These are phyloP conservation scores for Eucalyptus curtisii DNA, from an alignment of 345 rosid genomes.

Conservation along the genomic window DNA sequence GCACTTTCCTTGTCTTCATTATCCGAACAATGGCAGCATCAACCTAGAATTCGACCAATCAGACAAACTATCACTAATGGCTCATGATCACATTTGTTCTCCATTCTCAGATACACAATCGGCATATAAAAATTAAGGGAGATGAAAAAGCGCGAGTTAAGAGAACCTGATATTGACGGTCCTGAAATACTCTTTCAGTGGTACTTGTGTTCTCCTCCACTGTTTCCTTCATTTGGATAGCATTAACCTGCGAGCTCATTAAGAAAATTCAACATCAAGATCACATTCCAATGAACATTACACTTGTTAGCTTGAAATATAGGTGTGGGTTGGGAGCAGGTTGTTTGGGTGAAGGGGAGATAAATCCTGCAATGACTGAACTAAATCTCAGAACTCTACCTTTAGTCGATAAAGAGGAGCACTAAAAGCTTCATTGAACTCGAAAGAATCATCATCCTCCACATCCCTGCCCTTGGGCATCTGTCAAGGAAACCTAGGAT, in stretches of 20 bases:
- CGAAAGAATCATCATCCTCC: constrained; percentile 78
- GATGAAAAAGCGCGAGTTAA: not conserved
- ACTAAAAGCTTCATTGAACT: constrained; percentile 69
- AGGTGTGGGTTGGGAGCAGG: not conserved
- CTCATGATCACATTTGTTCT: not conserved
- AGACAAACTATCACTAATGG: not conserved
- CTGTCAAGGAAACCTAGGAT: constrained; percentile 20
- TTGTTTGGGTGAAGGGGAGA: not conserved
- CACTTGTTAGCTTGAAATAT: not conserved
- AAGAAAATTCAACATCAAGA: not conserved
- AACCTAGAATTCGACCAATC: constrained; percentile 26
- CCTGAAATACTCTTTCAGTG: constrained; percentile 96
- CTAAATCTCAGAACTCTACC: constrained; percentile 17
- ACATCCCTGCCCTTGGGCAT: constrained; percentile 91
- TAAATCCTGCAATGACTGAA: not conserved
- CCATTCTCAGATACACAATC: not conserved
- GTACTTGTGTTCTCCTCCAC: constrained; percentile 98
- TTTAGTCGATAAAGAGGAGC: constrained; percentile 85
- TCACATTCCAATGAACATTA: not conserved
- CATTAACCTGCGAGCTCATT: constrained; percentile 63
- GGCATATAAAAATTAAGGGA: not conserved
- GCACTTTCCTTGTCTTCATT: constrained; percentile 97
- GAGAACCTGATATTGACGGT: constrained; percentile 94
- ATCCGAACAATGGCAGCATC: constrained; percentile 99
- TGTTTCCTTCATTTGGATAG: constrained; percentile 99